A percentile compares a stretch with the other conserved stretches of the same genome.
These are phyloP conservation scores for Plasmodium gallinaceum DNA, from an alignment of 169 alveolate species.

Conservation along the genomic window DNA sequence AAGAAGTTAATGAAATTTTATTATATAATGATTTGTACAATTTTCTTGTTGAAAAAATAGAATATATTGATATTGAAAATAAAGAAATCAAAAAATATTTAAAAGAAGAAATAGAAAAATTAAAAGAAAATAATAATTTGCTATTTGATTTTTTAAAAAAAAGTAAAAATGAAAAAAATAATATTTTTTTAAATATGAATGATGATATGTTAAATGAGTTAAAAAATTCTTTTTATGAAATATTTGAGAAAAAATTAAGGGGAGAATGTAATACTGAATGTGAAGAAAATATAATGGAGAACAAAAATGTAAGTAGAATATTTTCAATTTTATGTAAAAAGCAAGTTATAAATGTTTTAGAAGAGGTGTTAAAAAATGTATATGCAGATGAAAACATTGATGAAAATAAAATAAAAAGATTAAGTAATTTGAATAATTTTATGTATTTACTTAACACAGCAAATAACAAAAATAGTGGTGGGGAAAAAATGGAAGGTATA, in stretches of 20 bases:
- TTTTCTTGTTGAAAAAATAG: conserved; percentile 20
- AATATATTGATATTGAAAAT: conserved; percentile 10
- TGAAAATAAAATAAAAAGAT: conserved; percentile 26
- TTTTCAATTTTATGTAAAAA: conserved; percentile 42
- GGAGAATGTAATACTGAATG: conserved; percentile 14
- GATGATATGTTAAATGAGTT: conserved; percentile 19
- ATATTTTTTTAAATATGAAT: conserved; percentile 20
- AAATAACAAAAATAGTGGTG: conserved; percentile 10
- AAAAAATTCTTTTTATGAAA: conserved; percentile 27
- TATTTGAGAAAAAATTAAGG: conserved; percentile 13
- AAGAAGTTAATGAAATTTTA: conserved; percentile 4
- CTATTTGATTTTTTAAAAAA: conserved; percentile 12
- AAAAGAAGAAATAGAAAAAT: conserved; percentile 60
- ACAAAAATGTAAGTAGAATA: conserved; percentile 15
- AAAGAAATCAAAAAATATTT: conserved; percentile 9
- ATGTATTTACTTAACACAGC: conserved; percentile 18
- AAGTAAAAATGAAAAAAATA: conserved; percentile 32
- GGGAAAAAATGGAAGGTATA: not conserved
- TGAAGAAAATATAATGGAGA: conserved; percentile 37
- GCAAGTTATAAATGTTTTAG: conserved; percentile 33
- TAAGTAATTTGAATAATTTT: conserved; percentile 31
- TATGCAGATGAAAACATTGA: not conserved
- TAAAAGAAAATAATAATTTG: conserved; percentile 42
- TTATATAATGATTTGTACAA: conserved; percentile 29
- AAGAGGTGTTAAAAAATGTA: conserved; percentile 20